These are phyloP conservation scores for Trichoderma asperellum DNA, from an alignment of 2,329 filamentous ascomycete species.

Conservation along the genomic window DNA sequence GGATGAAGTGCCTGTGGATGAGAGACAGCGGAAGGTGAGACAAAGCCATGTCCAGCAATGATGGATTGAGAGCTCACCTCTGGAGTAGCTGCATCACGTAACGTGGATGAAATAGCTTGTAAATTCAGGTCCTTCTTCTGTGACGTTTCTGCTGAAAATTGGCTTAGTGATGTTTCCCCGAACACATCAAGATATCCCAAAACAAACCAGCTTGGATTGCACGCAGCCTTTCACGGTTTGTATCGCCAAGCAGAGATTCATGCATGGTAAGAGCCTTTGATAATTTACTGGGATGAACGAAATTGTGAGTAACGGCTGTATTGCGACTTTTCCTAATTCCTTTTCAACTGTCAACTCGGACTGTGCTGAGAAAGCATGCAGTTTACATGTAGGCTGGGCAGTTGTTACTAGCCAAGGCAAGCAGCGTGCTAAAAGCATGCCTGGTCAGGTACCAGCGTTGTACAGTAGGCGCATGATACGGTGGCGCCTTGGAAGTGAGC, in stretches of 20 bases:
- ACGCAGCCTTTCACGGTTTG: constrained; percentile 14
- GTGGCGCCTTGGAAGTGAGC: no score
- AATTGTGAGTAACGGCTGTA: neutral
- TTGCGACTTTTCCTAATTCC: neutral
- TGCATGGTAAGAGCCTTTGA: constrained; percentile 3
- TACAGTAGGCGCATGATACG: neutral
- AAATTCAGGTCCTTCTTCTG: neutral
- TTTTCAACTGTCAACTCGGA: neutral
- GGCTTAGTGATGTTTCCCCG: neutral
- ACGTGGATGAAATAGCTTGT: neutral
- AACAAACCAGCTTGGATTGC: constrained; percentile 2
- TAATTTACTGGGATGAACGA: neutral
- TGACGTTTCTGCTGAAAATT: neutral
- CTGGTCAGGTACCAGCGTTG: neutral
- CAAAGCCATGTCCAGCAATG: neutral
- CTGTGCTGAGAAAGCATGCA: neutral
- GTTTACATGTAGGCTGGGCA: neutral
- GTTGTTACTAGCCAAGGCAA: no score
- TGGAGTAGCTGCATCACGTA: neutral
- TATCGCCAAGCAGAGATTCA: constrained; percentile 4
- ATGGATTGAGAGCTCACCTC: neutral
- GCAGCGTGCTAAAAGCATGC: neutral
- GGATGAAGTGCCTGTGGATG: constrained; percentile 13
- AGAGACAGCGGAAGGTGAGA: constrained; percentile 1
- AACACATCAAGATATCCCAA: neutral